These are phyloP conservation scores for Cladosporium sp. DNA, from an alignment of 2,329 filamentous ascomycete species.

Conservation along the genomic window DNA sequence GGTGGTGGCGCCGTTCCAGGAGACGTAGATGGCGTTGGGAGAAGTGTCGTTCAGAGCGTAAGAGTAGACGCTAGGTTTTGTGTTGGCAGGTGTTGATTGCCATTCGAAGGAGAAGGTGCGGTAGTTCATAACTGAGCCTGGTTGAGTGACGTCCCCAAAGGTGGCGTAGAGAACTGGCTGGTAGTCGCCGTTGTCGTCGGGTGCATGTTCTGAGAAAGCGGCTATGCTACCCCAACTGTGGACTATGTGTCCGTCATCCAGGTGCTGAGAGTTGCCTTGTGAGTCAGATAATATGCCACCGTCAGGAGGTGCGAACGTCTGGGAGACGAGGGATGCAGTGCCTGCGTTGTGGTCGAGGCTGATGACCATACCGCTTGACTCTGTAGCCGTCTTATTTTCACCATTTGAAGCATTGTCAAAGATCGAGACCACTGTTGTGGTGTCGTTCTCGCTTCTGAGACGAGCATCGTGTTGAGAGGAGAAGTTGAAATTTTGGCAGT, in stretches of 20 bases:
- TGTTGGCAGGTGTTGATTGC: constrained; percentile 39
- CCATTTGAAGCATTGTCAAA: constrained; percentile 47
- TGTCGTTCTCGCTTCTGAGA: constrained; percentile 36
- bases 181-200: constrained; percentile 34
- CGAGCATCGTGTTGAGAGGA: constrained; percentile 49
- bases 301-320: constrained; percentile 15
- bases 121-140: constrained; percentile 39
- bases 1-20: constrained; percentile 46
- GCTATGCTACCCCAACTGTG: constrained; percentile 49
- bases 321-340: constrained; percentile 18
- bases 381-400: constrained; percentile 13
- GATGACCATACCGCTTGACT: constrained; percentile 24
- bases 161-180: constrained; percentile 47
- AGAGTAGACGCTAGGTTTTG: constrained; percentile 34
- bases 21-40: constrained; percentile 43
- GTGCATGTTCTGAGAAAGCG: constrained; percentile 35
- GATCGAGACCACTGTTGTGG: constrained; percentile 46
- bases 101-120: constrained; percentile 44
- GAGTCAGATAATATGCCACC: constrained; percentile 26
- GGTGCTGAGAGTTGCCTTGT: constrained; percentile 48
- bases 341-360: constrained; percentile 19
- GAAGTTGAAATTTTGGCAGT: constrained; percentile 30
- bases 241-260: constrained; percentile 49
- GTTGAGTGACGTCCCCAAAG: constrained; percentile 30
- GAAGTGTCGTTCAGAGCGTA: constrained; percentile 24